Evolutionary conservation across 345 rosid species (phyloP).

Genomic region (Mercurialis annua): DNA sequence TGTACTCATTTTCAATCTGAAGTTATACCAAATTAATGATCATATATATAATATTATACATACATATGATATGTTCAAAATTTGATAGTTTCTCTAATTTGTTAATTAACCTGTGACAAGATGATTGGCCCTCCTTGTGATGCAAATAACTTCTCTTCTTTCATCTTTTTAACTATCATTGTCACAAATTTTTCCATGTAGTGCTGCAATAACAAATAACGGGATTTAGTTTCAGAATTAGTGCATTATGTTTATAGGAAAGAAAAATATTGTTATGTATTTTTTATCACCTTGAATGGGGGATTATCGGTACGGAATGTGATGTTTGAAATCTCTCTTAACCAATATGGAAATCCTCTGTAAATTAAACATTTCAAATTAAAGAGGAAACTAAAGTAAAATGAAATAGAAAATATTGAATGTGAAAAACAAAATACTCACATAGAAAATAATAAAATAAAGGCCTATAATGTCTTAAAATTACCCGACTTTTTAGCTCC

Average conservation of each 20-base stretch:
- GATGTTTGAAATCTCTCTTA: conserved; percentile 66
- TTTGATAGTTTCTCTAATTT: background rate
- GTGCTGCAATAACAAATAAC: no score
- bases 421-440: background rate
- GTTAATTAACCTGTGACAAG: conserved; percentile 60
- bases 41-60: no score
- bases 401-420: background rate
- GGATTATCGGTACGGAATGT: conserved; percentile 67
- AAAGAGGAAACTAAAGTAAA: background rate
- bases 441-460: no score
- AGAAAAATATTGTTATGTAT: no score
- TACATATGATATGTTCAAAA: no score
- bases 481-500: no score
- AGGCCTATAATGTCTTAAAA: no score
- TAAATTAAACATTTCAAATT: background rate
- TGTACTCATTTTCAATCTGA: conserved; percentile 93
- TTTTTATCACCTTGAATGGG: conserved; percentile 88
- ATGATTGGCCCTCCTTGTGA: conserved; percentile 81
- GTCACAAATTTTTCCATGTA: conserved; percentile 54
- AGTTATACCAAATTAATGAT: no score
- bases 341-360: conserved; percentile 93
- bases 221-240: background rate
- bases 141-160: conserved; percentile 52
- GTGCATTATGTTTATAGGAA: no score
- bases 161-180: conserved; percentile 39